These are phyloP conservation scores for Backusella tarrabulga DNA, from an alignment of 192 early-diverging fungal genomes.

Conservation along the genomic window DNA sequence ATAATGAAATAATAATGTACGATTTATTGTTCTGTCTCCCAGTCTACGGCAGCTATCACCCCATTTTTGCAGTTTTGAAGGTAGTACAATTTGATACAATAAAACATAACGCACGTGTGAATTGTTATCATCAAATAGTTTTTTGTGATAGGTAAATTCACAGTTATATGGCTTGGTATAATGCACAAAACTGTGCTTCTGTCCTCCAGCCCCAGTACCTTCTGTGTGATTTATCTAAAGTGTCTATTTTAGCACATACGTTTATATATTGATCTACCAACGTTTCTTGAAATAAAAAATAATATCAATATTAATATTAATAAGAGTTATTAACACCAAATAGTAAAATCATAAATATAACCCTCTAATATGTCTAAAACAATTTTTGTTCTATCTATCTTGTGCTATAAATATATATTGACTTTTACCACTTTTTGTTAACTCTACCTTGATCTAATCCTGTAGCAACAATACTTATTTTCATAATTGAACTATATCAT, in stretches of 20 bases:
- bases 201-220: not conserved
- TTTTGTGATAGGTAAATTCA: not conserved
- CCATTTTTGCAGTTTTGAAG: not conserved
- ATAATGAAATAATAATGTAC: not conserved
- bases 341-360: not conserved
- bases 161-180: not conserved
- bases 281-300: not conserved
- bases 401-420: no score
- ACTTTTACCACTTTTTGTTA: not conserved
- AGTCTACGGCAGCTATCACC: not conserved
- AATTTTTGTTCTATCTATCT: not conserved
- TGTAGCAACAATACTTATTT: not conserved
- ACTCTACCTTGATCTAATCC: not conserved
- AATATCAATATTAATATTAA: not conserved
- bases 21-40: not conserved
- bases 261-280: not conserved
- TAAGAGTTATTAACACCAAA: not conserved
- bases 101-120: not conserved
- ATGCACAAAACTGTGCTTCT: not conserved
- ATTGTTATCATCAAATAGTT: not conserved
- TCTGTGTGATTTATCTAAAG: not conserved
- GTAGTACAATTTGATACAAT: not conserved
- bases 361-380: not conserved
- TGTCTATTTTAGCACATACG: not conserved
- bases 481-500: not conserved